Conservation (phyloP, 202 grass and related monocot genomes). For the Hordeum pubiflorum region DNA sequence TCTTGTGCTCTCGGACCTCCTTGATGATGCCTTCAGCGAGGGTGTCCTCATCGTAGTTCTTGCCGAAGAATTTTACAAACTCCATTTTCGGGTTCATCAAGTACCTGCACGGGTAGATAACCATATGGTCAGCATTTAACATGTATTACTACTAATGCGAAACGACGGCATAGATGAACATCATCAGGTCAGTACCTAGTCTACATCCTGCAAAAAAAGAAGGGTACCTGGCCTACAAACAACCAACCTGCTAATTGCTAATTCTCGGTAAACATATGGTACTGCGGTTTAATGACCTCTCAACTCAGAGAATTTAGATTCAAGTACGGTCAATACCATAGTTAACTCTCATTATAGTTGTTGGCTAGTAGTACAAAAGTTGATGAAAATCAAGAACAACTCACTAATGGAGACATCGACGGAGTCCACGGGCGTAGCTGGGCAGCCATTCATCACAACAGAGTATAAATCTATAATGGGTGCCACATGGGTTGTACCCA, state of each 20-base stretch:
- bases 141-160: background rate
- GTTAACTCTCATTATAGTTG: background rate
- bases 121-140: background rate
- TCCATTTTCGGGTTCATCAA: conserved; percentile 70
- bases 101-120: conserved; percentile 39
- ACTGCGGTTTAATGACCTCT: background rate
- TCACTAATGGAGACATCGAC: background rate
- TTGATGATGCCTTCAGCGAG: conserved; percentile 60
- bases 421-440: background rate
- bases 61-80: conserved; percentile 69
- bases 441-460: background rate
- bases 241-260: background rate
- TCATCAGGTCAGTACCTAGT: background rate
- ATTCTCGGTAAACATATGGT: too few species aligned
- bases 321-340: background rate
- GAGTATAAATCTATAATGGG: background rate
- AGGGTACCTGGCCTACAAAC: too few species aligned
- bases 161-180: too few species aligned
- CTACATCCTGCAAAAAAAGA: background rate
- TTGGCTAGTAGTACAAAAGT: background rate
- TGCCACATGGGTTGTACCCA: background rate
- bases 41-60: conserved; percentile 53
- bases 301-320: background rate
- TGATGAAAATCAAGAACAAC: background rate
- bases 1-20: conserved; percentile 36